Base-by-base conservation (phyloP, 2,329 filamentous ascomycete genomes). In the Aspergillus pseudoglaucus region DNA sequence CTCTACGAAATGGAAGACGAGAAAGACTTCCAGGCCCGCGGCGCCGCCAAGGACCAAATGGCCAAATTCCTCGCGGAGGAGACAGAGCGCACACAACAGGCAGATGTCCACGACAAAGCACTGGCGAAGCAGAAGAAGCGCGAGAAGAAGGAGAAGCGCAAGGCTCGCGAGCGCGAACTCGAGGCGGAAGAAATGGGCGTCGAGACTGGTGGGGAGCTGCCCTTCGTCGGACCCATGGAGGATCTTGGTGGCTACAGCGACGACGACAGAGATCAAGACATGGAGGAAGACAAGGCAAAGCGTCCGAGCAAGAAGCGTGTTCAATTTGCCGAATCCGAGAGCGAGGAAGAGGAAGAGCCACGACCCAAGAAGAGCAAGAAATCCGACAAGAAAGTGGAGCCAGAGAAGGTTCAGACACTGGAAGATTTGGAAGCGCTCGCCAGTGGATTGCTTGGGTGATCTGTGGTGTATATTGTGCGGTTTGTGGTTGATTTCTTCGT, bases 1-100 rank as follows among this genome's bases (percentile, higher is more conserved):
- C 68, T 94, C 12, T 96, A 97, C 72, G 87, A 95, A 66, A 82
- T 98, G 56, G 85, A 91, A 63, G 82, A 87, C 66, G 89, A 96
- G 69, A 83, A 84, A 0, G 82, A 84, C 55, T 98, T 97, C 77
- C 77, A 75, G 53, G 78, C 80, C 35, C 80, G 83, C 46, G 93
- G 91, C 32, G 75, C 84, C 20, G 86, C 88, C 2, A 86, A 90
- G 55, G 80, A 80, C 43, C 89, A 94, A 68, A 79, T 89, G 42
- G 76, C 79, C 58, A 80, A 78, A 56, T 98, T 95, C 73, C 74
- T 97, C 65, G 83, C 87, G 42, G 78, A 78, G 51, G 91, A 96
- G 67, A 74, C 80, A 9, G 78, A 80, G 58, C 80, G 84, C 53
- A 88, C 94, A 25, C 77, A 78, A 56, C 76, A 81, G 59, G 88